These are phyloP conservation scores for Candida ortonii DNA, from an alignment of 805 yeast genomes.

Conservation along the genomic window DNA sequence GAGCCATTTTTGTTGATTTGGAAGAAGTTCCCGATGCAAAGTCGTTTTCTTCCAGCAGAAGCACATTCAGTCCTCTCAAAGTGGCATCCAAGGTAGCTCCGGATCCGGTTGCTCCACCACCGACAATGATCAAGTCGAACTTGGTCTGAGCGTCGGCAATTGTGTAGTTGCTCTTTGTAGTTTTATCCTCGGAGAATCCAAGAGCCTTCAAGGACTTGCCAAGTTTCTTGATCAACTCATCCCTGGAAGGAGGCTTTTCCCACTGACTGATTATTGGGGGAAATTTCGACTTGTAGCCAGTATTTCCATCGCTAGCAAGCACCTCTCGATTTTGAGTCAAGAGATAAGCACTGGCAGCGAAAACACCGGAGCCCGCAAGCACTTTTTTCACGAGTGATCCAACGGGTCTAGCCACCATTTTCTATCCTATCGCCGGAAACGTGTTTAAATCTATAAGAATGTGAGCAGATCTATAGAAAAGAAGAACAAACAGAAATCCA, in stretches of 20 bases:
- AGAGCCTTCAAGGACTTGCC: conserved; percentile 23
- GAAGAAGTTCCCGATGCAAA: conserved; percentile 93
- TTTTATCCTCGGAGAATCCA: conserved; percentile 6
- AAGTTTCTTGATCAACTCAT: conserved; percentile 48
- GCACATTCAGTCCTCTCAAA: conserved; percentile 85
- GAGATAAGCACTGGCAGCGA: conserved; percentile 12
- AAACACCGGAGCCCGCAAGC: conserved; percentile 10
- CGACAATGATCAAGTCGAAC: conserved; percentile 81
- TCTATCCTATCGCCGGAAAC: too few species aligned
- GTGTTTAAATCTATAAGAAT: too few species aligned
- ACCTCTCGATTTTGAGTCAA: conserved; percentile 9
- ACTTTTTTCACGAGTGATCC: conserved; percentile 7
- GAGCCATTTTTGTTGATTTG: conserved; percentile 93
- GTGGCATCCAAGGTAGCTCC: conserved; percentile 92
- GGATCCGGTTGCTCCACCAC: conserved; percentile 96
- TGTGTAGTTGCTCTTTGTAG: conserved; percentile 9
- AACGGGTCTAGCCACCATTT: too few species aligned
- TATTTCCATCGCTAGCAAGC: conserved; percentile 13
- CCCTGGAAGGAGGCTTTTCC: conserved; percentile 55
- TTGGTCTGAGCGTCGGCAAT: conserved; percentile 41
- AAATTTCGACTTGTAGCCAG: conserved; percentile 15
- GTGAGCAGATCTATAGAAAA: too few species aligned
- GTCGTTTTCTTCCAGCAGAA: conserved; percentile 82
- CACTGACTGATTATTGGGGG: conserved; percentile 45
- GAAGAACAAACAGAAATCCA: too few species aligned